A percentile compares a stretch with the other conserved stretches of the same genome.
phyloP scores from a whole-genome alignment of 2,329 filamentous ascomycete species.

The Beauveria rudraprayagi region DNA sequence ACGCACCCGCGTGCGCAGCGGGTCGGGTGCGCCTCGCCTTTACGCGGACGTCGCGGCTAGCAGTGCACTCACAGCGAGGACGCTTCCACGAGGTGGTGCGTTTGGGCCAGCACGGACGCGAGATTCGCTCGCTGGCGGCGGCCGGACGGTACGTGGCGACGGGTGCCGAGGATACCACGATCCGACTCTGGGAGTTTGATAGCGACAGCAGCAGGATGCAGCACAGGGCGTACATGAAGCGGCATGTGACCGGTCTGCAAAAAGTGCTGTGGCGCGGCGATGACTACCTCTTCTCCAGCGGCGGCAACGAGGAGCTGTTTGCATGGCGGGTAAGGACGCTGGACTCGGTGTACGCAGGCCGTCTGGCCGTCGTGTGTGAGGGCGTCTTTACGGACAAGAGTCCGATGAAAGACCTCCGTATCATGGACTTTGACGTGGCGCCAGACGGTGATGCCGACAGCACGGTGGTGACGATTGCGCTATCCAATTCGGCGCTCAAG shows the following conservation, averaged over 20 bases:
- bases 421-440: slow-evolving; percentile 67
- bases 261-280: slow-evolving; percentile 67
- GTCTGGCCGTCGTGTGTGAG: slow-evolving; percentile 50
- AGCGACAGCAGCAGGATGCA: slow-evolving; percentile 18
- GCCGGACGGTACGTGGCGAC: slow-evolving; percentile 44
- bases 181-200: slow-evolving; percentile 59
- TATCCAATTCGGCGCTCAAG: slow-evolving; percentile 77
- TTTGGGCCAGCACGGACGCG: slow-evolving; percentile 72
- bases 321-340: slow-evolving; percentile 63
- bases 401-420: slow-evolving; percentile 59
- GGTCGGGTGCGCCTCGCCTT: slow-evolving; percentile 54
- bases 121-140: slow-evolving; percentile 54
- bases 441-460: not conserved
- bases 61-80: slow-evolving; percentile 36
- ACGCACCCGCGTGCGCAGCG: slow-evolving; percentile 22
- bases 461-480: slow-evolving; percentile 59
- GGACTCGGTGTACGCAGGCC: slow-evolving; percentile 35
- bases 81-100: slow-evolving; percentile 44
- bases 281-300: slow-evolving; percentile 72
- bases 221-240: slow-evolving; percentile 60
- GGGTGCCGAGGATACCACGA: slow-evolving; percentile 63
- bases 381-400: slow-evolving; percentile 44
- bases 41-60: slow-evolving; percentile 57
- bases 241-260: slow-evolving; percentile 79
- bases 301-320: slow-evolving; percentile 81